Evolutionary conservation across 129 eudicot genomes (phyloP).

Genomic region (Gnaphalium uliginosum): DNA sequence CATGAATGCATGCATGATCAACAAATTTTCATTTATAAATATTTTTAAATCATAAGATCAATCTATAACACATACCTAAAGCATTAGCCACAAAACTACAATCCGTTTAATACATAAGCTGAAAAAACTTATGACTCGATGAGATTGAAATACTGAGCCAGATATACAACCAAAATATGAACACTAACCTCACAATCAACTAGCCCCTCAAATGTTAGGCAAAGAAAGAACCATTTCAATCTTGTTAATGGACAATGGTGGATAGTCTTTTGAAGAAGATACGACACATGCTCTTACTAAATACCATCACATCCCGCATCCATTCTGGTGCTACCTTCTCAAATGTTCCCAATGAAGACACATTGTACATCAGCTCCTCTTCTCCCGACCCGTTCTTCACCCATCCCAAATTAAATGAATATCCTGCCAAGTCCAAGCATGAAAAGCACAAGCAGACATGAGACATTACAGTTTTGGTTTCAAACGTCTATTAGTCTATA

Average conservation of each 20-base stretch:
- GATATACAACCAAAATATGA: not conserved
- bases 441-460: slow-evolving; percentile 8
- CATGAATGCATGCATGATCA: no score
- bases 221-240: not conserved
- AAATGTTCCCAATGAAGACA: slow-evolving; percentile 71
- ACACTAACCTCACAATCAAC: not conserved
- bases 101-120: no score
- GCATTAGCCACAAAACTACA: no score
- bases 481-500: not conserved
- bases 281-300: slow-evolving; percentile 64
- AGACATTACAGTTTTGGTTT: not conserved
- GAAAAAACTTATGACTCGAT: no score
- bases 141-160: not conserved
- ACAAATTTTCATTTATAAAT: no score
- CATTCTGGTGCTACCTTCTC: slow-evolving; percentile 89
- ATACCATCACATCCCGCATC: slow-evolving; percentile 71
- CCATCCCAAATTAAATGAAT: slow-evolving; percentile 71
- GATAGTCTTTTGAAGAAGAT: slow-evolving; percentile 70
- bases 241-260: slow-evolving; percentile 34
- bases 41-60: no score
- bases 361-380: slow-evolving; percentile 55
- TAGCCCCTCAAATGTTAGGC: not conserved
- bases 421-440: slow-evolving; percentile 45
- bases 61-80: no score
- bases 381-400: slow-evolving; percentile 44